Evolutionary conservation across 1,284 basidiomycete genomes (phyloP), one percentile per base, ranked within the genome.

Genomic region (Inonotus hispidus): DNA sequence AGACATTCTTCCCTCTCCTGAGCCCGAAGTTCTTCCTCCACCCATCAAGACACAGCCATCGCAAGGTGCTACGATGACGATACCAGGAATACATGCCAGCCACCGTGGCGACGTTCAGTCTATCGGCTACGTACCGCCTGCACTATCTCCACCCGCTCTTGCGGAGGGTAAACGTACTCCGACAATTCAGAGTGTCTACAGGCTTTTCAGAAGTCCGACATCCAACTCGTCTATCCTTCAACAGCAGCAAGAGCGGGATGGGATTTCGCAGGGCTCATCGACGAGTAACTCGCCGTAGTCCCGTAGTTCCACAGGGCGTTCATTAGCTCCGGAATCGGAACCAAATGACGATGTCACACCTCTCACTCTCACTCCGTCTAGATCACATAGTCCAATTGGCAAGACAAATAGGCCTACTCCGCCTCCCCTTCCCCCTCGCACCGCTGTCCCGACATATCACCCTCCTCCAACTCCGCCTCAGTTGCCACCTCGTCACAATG

Each of bases 51-150:
- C 83, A 3, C 89, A 91, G 68, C 88, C 89, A 3, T 72, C 77
- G 1, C 82, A 83, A 67, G 85, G 82, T 25, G 85, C 82, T 66
- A 86, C 79, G 52, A 92, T 92, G 88, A 85, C 81, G 13, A 90
- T 92, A 63, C 88, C 89, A 10, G 87, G 88, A 1, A 91, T 92
- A 61, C 88, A 91, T 67, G 88, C 82, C 6, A 87, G 83, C 65
- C 85, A 90, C 68, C 81, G 80, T n/a, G 87, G 86, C 14, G 88
- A 91, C 64, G 80, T 90, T 43, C 88, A 88, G 83, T 87, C 88
- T 1, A 80, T 91, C 78, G 89, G 88, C 4, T 85, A 87, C 66
- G 80, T 82, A 58, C 82, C 85, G 13, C 81, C 83, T 35, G 71
- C 76, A 19, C 72, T 69, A 5, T 59, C 76, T 21, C 67, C 74